phyloP scores from a whole-genome alignment of 192 early-diverging fungal species.

The Gaertneriomyces semiglobifer region DNA sequence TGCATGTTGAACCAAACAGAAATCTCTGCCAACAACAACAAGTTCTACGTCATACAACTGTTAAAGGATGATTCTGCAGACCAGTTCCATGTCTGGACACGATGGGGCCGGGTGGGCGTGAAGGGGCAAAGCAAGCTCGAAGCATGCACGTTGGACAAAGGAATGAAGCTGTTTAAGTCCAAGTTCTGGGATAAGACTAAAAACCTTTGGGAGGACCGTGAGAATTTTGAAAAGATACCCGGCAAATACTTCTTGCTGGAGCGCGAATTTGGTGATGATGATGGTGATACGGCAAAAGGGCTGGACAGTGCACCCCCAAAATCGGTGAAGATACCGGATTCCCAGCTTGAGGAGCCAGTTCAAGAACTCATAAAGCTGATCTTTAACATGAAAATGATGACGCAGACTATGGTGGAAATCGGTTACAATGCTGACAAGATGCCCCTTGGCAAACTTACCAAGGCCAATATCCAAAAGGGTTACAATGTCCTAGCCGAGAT shows the following conservation, averaged over 20 bases:
- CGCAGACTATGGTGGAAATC: slow-evolving; percentile 59
- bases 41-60: slow-evolving; percentile 70
- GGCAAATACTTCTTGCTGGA: slow-evolving; percentile 66
- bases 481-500: slow-evolving; percentile 59
- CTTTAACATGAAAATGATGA: slow-evolving; percentile 62
- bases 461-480: slow-evolving; percentile 53
- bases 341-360: slow-evolving; percentile 30
- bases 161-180: slow-evolving; percentile 46
- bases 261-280: slow-evolving; percentile 59
- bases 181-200: slow-evolving; percentile 69
- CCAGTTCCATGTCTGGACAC: slow-evolving; percentile 53
- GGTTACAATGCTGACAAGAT: slow-evolving; percentile 73
- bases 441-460: slow-evolving; percentile 73
- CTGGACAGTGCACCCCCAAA: too few relatives aligned
- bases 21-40: slow-evolving; percentile 67
- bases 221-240: slow-evolving; percentile 48
- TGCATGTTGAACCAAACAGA: slow-evolving; percentile 69
- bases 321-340: slow-evolving; percentile 29
- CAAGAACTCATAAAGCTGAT: slow-evolving; percentile 66
- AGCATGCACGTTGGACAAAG: slow-evolving; percentile 11
- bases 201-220: slow-evolving; percentile 62
- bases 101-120: slow-evolving; percentile 73
- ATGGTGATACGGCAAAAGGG: slow-evolving; percentile 19
- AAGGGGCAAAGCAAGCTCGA: slow-evolving; percentile 48
- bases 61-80: slow-evolving; percentile 35